Base-by-base conservation (phyloP, 1,284 basidiomycete genomes). In the Tilletia caries region DNA sequence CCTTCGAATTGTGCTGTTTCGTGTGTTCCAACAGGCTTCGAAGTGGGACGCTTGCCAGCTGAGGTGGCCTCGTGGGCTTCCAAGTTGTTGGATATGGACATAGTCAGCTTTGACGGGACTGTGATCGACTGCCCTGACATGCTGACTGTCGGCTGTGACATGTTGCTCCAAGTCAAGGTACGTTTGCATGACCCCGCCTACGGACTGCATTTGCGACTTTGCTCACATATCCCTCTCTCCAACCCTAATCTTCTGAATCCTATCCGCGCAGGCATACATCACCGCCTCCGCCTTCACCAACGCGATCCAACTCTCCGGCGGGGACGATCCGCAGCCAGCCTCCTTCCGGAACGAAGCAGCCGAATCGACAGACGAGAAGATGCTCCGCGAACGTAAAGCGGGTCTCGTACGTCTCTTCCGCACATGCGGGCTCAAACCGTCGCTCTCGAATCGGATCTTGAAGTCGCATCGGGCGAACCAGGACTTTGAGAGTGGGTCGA, bases 361-460 rank as follows among this genome's bases (percentile, higher is more conserved):
- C 64, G 92, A 94, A 79, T 92, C 91, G 0, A 85, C 86, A 2
- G 87, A 89, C 68, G 92, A 95, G 83, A 88, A 89, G 73, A 84
- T 83, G 20, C 85, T 95, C n/a, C 87, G 91, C 43, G 89, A 91
- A 79, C 86, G 92, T 43, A 94, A 93, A 79, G 84, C 85, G n/a
- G 87, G 77, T 3, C 66, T 83, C 29, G 54, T 79, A 2, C 72
- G 76, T 29, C 72, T 84, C 52, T 83, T 83, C 41, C 69, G 76
- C 13, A 74, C 78, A 10, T 81, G 78, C 67, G 73, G 75, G 5
- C 67, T 84, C 48, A 72, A 70, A 50, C 76, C 80, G 1, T 70
- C 71, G 29, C 67, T 75, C 18, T 74, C 74, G 66, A 82, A 77
- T 66, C 68, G 69, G 27, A 70, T 82, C 10, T 68, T 78, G 29